phyloP scores from a whole-genome alignment of 2,329 filamentous ascomycete species.

The Colletotrichum sp. region DNA sequence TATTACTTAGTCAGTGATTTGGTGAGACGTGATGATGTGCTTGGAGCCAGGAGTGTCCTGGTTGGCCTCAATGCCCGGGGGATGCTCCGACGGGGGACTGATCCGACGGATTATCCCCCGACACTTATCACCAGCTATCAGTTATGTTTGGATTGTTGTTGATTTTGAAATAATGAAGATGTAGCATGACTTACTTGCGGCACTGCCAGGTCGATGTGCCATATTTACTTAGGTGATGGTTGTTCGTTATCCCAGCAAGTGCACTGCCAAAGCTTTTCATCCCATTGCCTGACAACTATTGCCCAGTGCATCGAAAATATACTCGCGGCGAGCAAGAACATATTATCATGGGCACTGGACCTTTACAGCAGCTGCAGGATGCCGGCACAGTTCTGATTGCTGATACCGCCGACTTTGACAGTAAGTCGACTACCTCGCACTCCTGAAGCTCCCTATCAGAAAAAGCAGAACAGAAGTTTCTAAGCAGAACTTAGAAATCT shows the following conservation, averaged over 20 bases:
- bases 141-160: background rate
- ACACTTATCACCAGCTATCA: background rate
- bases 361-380: background rate
- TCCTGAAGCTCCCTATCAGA: background rate
- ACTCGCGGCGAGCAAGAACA: background rate
- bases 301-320: background rate
- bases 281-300: background rate
- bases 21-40: background rate
- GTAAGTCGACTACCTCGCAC: background rate
- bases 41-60: slow-evolving; percentile 30
- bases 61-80: slow-evolving; percentile 38
- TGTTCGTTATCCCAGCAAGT: background rate
- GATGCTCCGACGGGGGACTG: background rate
- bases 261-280: background rate
- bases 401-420: background rate
- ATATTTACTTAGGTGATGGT: background rate
- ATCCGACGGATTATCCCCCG: background rate
- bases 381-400: background rate
- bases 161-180: background rate
- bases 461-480: background rate
- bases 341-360: background rate
- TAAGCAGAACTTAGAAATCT: background rate
- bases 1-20: background rate
- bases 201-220: background rate
- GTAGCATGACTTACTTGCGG: background rate